phyloP scores from a whole-genome alignment of 2,329 filamentous ascomycete genomes.

The Cercospora zeina region DNA sequence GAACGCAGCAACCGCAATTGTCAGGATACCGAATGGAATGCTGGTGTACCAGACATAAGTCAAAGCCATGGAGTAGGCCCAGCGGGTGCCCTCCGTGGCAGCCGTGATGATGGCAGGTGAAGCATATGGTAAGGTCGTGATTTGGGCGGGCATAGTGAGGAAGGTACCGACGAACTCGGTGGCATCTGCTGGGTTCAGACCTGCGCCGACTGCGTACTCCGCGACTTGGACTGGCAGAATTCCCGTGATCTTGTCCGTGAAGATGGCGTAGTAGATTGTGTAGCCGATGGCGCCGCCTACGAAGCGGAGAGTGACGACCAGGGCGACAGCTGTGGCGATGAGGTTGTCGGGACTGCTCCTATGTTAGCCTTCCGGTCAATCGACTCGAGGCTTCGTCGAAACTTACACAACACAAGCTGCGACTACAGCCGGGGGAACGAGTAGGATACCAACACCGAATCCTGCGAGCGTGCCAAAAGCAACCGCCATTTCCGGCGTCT shows the following conservation, averaged over 20 bases:
- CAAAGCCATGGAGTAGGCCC: constrained; percentile 21
- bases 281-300: constrained; percentile 56
- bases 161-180: constrained; percentile 19
- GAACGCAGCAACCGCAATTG: not conserved
- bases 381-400: not conserved
- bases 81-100: constrained; percentile 15
- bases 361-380: not conserved
- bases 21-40: constrained; percentile 21
- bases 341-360: constrained; percentile 62
- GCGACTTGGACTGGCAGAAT: constrained; percentile 54
- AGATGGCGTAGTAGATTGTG: constrained; percentile 52
- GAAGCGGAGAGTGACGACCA: constrained; percentile 67
- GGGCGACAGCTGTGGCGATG: constrained; percentile 65
- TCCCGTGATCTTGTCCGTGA: constrained; percentile 48
- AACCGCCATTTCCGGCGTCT: constrained; percentile 31
- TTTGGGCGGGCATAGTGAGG: constrained; percentile 15
- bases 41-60: constrained; percentile 27
- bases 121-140: constrained; percentile 15
- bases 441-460: constrained; percentile 64
- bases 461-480: constrained; percentile 60
- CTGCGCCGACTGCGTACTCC: constrained; percentile 43
- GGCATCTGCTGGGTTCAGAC: constrained; percentile 15
- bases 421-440: constrained; percentile 65
- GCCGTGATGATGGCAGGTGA: constrained; percentile 19
- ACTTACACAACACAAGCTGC: constrained; percentile 46